Evolutionary conservation across 2,329 filamentous ascomycete species (phyloP).

Genomic region (Byssothecium circinans): DNA sequence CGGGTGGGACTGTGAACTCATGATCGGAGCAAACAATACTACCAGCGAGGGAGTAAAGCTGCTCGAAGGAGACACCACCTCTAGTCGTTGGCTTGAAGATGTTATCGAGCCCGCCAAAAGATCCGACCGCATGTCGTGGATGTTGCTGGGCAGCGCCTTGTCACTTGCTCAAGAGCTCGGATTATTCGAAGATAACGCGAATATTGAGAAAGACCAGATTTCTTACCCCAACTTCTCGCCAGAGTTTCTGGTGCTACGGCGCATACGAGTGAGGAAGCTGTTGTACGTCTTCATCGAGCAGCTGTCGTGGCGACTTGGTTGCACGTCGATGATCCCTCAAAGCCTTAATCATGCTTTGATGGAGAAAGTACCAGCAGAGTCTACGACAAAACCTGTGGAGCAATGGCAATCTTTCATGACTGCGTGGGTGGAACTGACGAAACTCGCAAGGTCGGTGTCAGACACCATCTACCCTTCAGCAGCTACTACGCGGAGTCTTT

Average conservation of each 20-base stretch:
- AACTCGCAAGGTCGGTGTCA: slow-evolving; percentile 54
- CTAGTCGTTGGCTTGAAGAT: slow-evolving; percentile 55
- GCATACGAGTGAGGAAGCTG: slow-evolving; percentile 39
- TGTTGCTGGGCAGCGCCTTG: slow-evolving; percentile 57
- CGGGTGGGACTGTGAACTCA: slow-evolving; percentile 59
- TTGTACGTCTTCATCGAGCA: slow-evolving; percentile 54
- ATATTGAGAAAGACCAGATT: slow-evolving; percentile 38
- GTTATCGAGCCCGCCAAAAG: slow-evolving; percentile 58
- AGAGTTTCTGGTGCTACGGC: slow-evolving; percentile 35
- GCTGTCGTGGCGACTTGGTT: slow-evolving; percentile 55
- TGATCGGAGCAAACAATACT: slow-evolving; percentile 47
- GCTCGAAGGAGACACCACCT: slow-evolving; percentile 39
- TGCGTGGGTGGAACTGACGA: slow-evolving; percentile 51
- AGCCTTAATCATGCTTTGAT: slow-evolving; percentile 44
- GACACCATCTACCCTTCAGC: slow-evolving; percentile 56
- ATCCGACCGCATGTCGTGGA: slow-evolving; percentile 64
- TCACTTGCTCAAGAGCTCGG: slow-evolving; percentile 57
- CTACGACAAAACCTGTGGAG: slow-evolving; percentile 41
- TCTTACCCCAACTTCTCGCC: slow-evolving; percentile 36
- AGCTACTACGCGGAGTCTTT: slow-evolving; percentile 43
- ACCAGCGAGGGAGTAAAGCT: slow-evolving; percentile 38
- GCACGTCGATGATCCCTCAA: slow-evolving; percentile 56
- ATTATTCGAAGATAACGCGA: slow-evolving; percentile 50
- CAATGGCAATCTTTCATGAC: slow-evolving; percentile 57
- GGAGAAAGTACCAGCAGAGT: slow-evolving; percentile 45